A percentile compares a stretch with the other conserved stretches of the same genome.
These are phyloP conservation scores for Wickerhamiella lipophila DNA, from an alignment of 805 yeast genomes.

Conservation along the genomic window DNA sequence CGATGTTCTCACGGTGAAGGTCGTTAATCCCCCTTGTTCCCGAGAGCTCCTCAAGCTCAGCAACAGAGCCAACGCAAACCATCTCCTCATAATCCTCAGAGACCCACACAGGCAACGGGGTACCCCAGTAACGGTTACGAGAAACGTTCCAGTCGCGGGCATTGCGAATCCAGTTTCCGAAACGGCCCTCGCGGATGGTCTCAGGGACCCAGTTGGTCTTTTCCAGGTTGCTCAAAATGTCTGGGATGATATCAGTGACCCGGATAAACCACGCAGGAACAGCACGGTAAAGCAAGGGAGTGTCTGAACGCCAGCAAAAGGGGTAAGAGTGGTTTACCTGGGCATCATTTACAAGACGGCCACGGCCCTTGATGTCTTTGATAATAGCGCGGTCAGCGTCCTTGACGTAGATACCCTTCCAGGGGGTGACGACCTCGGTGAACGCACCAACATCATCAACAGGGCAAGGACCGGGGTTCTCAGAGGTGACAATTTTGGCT, in stretches of 20 bases:
- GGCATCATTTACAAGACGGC: conserved; percentile 57
- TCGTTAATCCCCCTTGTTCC: conserved; percentile 76
- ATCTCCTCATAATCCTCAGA: conserved; percentile 86
- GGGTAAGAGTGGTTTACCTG: conserved; percentile 96
- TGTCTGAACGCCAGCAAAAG: conserved; percentile 99
- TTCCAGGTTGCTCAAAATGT: conserved; percentile 75
- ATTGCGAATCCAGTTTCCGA: conserved; percentile 94
- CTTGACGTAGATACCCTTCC: conserved; percentile 76
- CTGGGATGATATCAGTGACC: conserved; percentile 73
- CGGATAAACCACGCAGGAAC: conserved; percentile 99
- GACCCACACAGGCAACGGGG: conserved; percentile 97
- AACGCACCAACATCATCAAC: conserved; percentile 87
- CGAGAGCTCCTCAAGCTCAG: conserved; percentile 70
- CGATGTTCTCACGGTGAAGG: conserved; percentile 87
- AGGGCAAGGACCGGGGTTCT: conserved; percentile 74
- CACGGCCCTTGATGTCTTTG: conserved; percentile 65
- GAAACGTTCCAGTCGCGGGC: conserved; percentile 99
- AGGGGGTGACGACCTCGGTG: conserved; percentile 61
- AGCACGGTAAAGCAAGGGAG: conserved; percentile 89
- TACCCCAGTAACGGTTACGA: conserved; percentile 99
- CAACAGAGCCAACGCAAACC: conserved; percentile 85
- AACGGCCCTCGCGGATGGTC: conserved; percentile 83
- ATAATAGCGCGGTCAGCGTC: conserved; percentile 90
- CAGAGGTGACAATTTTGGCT: conserved; percentile 61
- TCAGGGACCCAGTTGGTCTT: conserved; percentile 91